Evolutionary conservation across 2,329 filamentous ascomycete genomes (phyloP), one percentile per base, ranked within the genome.

Genomic region (Leptographium radiaticola): DNA sequence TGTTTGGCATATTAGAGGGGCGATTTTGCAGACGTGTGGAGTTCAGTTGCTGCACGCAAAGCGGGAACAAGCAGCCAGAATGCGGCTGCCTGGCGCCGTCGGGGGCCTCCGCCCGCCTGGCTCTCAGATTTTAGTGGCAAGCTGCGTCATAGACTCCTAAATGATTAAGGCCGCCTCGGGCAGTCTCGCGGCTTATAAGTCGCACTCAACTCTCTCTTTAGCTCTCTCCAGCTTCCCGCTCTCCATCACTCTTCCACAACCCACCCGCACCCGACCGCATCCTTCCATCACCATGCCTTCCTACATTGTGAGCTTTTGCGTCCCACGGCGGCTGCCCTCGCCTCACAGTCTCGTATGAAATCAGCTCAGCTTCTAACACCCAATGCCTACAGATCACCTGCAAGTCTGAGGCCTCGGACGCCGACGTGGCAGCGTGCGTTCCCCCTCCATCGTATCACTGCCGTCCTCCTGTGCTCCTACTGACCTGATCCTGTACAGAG

Each of bases 401-500:
- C 70, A 91, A 93, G 70, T 73, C 81, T 43, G 79, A 82, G 58
- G 81, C 84, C 59, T 76, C 79, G 55, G 65, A 73, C 49, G 80
- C 82, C 36, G 74, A 94, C 65, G 75, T 95, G 59, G 72, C 82
- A 50, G 77, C 77, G 85, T 88, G 70, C 61, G 78, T 61, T 16
- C 7, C 15, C 18, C n/a, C 36, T 30, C 12, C 39, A 1, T 33
- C 31, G 15, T 15, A 15, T 15, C 16, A 12, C 33, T 25, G 10
- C 11, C 50, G 2, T 45, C 15, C 36, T 46, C 9, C 9, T 5
- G 2, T 36, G 18, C 10, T 20, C 44, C 30, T 15, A 33, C 34
- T 10, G 11, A 13, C 38, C 25, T n/a, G 12, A 18, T 11, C 16
- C 16, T 16, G 13, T 16, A 44, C 62, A 89, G 86, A 52, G 85